These are phyloP conservation scores for Myochromella boudieri DNA, from an alignment of 768 basidiomycete genomes.

Conservation along the genomic window DNA sequence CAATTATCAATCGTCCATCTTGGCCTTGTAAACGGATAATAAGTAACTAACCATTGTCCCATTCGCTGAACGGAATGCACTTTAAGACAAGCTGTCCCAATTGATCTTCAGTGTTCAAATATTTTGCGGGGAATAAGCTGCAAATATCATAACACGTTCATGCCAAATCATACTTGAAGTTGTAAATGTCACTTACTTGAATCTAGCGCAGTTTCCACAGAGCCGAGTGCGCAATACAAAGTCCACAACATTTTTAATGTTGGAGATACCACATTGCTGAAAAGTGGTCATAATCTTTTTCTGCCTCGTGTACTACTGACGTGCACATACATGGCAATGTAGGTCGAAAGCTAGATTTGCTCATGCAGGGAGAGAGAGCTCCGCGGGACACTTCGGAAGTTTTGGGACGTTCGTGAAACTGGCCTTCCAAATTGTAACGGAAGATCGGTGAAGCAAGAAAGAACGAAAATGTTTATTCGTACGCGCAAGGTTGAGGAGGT, in stretches of 20 bases:
- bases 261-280: constrained; percentile 17
- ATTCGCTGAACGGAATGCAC: constrained; percentile 20
- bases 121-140: constrained; percentile 15
- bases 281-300: constrained; percentile 5
- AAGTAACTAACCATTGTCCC: constrained; percentile 15
- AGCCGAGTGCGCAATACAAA: constrained; percentile 25
- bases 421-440: constrained; percentile 23
- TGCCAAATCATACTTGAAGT: neutral
- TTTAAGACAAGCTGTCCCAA: constrained; percentile 17
- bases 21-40: neutral
- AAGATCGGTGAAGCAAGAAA: constrained; percentile 23
- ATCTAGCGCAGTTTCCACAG: constrained; percentile 24
- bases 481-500: constrained; percentile 30
- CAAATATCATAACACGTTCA: no score
- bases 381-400: constrained; percentile 25
- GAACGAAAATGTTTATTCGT: constrained; percentile 27
- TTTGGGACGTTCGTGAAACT: constrained; percentile 20
- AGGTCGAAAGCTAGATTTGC: constrained; percentile 26
- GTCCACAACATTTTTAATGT: constrained; percentile 20
- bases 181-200: constrained; percentile 9
- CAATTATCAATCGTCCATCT: neutral
- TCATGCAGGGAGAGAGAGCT: constrained; percentile 25
- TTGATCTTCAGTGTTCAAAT: constrained; percentile 12
- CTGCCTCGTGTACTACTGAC: neutral
- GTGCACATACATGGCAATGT: constrained; percentile 27